phyloP scores from a whole-genome alignment of 2,329 filamentous ascomycete genomes.

The Cryoendolithus antarcticus region DNA sequence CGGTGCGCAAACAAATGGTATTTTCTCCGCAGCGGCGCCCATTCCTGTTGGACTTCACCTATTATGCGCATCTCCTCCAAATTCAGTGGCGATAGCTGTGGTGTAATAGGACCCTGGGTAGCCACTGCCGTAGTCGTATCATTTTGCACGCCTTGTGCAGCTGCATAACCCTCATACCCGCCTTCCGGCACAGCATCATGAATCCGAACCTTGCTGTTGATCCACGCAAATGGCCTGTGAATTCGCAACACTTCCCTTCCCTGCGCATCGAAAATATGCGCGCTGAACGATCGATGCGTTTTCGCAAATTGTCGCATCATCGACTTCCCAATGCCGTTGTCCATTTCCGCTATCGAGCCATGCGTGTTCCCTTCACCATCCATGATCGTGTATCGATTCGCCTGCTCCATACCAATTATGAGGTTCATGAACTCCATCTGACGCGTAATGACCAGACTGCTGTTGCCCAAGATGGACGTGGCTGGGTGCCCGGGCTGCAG shows the following conservation, averaged over 20 bases:
- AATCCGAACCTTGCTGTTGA: constrained; percentile 46
- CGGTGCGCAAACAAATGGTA: constrained; percentile 53
- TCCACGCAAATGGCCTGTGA: constrained; percentile 51
- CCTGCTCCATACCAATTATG: constrained; percentile 54
- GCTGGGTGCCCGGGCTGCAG: constrained; percentile 48
- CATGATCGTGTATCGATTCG: constrained; percentile 54
- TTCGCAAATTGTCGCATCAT: constrained; percentile 48
- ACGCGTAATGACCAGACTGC: constrained; percentile 48
- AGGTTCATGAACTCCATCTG: constrained; percentile 56
- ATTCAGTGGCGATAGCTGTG: constrained; percentile 40
- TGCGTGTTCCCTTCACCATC: constrained; percentile 51
- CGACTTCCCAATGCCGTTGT: constrained; percentile 44
- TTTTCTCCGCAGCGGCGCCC: constrained; percentile 49
- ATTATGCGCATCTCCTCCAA: constrained; percentile 49
- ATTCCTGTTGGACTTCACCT: constrained; percentile 51
- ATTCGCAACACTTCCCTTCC: constrained; percentile 50
- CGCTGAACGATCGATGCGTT: constrained; percentile 52
- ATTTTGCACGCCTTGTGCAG: constrained; percentile 31
- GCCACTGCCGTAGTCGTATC: constrained; percentile 30
- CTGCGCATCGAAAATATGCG: constrained; percentile 50
- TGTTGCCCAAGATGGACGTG: constrained; percentile 45
- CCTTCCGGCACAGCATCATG: constrained; percentile 38
- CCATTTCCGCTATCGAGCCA: constrained; percentile 52
- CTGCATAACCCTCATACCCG: constrained; percentile 21
- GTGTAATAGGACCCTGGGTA: constrained; percentile 21